These are phyloP conservation scores for Plasmodium adleri DNA, from an alignment of 169 alveolate species.

Conservation along the genomic window DNA sequence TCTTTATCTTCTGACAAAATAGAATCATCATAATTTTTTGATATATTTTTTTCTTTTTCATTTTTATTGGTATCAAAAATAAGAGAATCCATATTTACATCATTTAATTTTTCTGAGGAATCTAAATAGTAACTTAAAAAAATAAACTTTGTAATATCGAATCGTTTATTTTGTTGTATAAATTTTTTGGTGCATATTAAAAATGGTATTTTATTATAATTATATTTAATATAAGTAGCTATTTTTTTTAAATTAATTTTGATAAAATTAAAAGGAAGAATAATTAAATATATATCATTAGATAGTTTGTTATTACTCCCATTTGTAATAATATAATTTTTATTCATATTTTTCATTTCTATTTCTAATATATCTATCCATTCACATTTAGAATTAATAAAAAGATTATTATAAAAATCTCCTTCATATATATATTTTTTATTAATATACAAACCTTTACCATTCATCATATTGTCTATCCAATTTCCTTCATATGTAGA, in stretches of 20 bases:
- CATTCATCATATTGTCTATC: constrained; percentile 48
- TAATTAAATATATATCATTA: constrained; percentile 32
- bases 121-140: constrained; percentile 60
- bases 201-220: constrained; percentile 51
- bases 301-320: neutral
- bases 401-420: constrained; percentile 37
- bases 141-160: constrained; percentile 54
- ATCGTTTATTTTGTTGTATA: constrained; percentile 20
- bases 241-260: constrained; percentile 50
- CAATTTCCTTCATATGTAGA: constrained; percentile 66
- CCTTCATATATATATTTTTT: constrained; percentile 42
- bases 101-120: neutral
- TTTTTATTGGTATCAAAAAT: neutral
- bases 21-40: constrained; percentile 8
- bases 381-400: constrained; percentile 49
- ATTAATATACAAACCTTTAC: constrained; percentile 64
- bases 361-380: constrained; percentile 58
- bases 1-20: neutral
- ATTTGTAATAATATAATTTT: neutral
- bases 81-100: neutral
- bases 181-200: constrained; percentile 59
- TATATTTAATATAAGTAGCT: constrained; percentile 47
- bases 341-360: constrained; percentile 9
- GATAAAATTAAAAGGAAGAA: constrained; percentile 61
- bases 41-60: neutral